phyloP scores from a whole-genome alignment of 2,329 filamentous ascomycete species.

The Phaeophleospora eucalypticola region DNA sequence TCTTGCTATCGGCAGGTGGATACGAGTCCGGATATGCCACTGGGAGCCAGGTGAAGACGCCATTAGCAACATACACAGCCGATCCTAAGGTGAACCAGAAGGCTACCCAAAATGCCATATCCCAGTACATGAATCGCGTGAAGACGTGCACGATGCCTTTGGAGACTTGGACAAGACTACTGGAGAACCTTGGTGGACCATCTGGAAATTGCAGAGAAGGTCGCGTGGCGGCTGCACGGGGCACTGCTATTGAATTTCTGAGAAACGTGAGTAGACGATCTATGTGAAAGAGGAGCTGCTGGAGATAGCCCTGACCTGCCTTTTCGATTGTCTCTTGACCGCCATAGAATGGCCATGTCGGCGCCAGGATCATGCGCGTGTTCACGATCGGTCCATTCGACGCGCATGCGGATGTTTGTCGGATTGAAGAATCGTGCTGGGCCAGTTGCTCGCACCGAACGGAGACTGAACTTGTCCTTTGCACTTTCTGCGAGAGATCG shows the following conservation, averaged over 20 bases:
- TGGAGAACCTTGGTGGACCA: neutral
- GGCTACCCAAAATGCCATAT: conserved; percentile 26
- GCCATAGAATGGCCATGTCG: conserved; percentile 14
- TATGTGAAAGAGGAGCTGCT: neutral
- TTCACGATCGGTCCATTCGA: neutral
- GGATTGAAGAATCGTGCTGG: conserved; percentile 7
- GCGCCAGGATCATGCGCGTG: neutral
- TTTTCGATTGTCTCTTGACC: conserved; percentile 19
- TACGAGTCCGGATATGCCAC: conserved; percentile 11
- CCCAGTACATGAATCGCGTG: conserved; percentile 26
- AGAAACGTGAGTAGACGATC: neutral
- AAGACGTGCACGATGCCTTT: conserved; percentile 18
- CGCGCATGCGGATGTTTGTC: conserved; percentile 7
- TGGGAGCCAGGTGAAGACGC: conserved; percentile 19
- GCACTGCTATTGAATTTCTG: conserved; percentile 13
- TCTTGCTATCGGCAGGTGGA: conserved; percentile 8
- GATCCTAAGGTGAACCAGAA: conserved; percentile 24
- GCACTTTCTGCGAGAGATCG: neutral
- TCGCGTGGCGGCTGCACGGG: neutral
- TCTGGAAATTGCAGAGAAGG: neutral
- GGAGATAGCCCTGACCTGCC: conserved; percentile 13
- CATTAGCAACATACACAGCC: conserved; percentile 21
- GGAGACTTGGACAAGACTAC: conserved; percentile 2
- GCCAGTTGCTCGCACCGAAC: conserved; percentile 1
- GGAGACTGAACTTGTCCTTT: conserved; percentile 1